Evolutionary conservation across 345 rosid genomes (phyloP), one percentile per base, ranked within the genome.

Genomic region (Bruguiera gymnorhiza): DNA sequence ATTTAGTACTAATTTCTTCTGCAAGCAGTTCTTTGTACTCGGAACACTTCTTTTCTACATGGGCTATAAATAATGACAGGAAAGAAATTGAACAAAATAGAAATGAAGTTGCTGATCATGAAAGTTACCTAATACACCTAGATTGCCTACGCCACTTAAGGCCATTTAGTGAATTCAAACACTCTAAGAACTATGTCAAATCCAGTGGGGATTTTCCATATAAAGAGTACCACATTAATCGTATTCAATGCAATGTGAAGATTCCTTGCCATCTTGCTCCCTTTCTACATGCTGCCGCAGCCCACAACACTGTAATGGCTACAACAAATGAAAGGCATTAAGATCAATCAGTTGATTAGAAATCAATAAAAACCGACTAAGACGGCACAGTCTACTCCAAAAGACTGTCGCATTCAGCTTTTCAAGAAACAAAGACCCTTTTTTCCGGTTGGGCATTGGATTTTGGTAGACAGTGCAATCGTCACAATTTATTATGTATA

Each of bases 121-220:
- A 30, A 18, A 30, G 16, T 11, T 26, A 39, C 26, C 26, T 53
- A 36, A 23, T 30, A 62, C 18, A 54, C 21, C 46, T 31, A 51
- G 18, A 16, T 24, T 59, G 23, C 43, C 24, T 6, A 15, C 32
- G 16, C 34, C 32, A 65, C 46, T 82, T 83, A 93, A 73, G 97
- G 95, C 96, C 96, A 94, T 53, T 86, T 79, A 32, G 97, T 88
- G 82, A 91, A 89, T 71, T 91, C 96, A 65, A 91, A 84, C 34
- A 94, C 97, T 80, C 85, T 88, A 54, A 82, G 61, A 39, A 91
- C 88, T 9, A 91, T 91, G 71, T 94, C 97, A 63, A 89, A 46
- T 70, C 98, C 96, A 7, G 93, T 88, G 65, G 96, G 98, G 75
- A 89, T 81, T 80, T 94, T 90, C 89, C 80, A 88, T 39, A 91